Base-by-base conservation (phyloP, 371 early-diverging fungal genomes). In the Lichtheimia ornata region DNA sequence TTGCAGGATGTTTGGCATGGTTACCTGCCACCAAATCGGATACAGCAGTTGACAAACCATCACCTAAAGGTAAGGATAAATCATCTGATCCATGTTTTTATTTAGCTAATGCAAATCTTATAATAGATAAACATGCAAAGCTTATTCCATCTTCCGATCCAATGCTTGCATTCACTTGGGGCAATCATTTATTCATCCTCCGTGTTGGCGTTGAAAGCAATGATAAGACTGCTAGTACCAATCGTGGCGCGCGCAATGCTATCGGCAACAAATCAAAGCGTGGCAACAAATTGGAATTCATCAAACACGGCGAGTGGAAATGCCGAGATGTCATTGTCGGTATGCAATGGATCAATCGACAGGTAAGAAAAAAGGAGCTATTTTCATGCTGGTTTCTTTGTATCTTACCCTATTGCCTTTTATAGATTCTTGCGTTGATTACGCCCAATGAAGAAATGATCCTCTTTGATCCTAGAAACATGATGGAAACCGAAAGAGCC, bases 311-410 rank as follows among this genome's bases (percentile, higher is more conserved):
- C 2, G 86, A 87, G 56, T 87, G 85, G 84, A 69, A 79, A 50
- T 79, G 82, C 13, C 73, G 71, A 24, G 86, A 88, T 53, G 68
- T 81, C 15, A 91, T 93, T 64, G 90, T 93, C 15, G 87, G 85
- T 1, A 66, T 90, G 18, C 90, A 89, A 63, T 93, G 93, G 93
- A 77, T 92, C 13, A 88, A 87, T 49, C 76, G 83, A 56, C 85
- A 88, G 79, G 91, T 92, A 75, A 25, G 17, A 1, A 22, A 1
- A 17, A 14, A 13, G 2, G 22, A 22, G 22, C 22, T 47, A 17
- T 18, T 9, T 18, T n/a, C n/a, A 47, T 47, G 47, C 47, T 22
- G 14, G 11, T 7, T 22, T 18, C n/a, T 22, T 47, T 22, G 17
- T 47, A 5, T 7, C 17, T 18, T 17, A 47, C 18, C 42, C 6